These are phyloP conservation scores for Silene latifolia DNA, from an alignment of 148 eudicot species.

Conservation along the genomic window DNA sequence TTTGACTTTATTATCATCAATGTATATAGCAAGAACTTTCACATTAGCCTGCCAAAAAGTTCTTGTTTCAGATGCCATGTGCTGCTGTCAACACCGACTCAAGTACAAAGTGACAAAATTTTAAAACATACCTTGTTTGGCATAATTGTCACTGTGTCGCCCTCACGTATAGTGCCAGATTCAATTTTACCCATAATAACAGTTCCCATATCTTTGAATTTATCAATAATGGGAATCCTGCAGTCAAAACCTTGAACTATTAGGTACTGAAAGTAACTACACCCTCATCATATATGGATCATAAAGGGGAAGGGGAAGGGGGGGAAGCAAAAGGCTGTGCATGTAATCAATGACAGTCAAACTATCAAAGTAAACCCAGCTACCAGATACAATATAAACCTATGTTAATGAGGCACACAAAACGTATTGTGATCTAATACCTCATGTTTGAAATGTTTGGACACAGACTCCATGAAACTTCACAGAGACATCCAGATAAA, in stretches of 20 bases:
- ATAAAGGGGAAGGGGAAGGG: too few relatives aligned
- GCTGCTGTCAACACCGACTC: background rate
- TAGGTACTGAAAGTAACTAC: background rate
- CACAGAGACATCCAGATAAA: background rate
- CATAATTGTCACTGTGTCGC: conserved; percentile 68
- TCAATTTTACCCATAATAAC: conserved; percentile 95
- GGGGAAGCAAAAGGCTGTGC: too few relatives aligned
- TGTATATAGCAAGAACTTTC: conserved; percentile 68
- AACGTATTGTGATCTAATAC: too few relatives aligned
- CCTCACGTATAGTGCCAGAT: conserved; percentile 82
- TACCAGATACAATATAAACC: background rate
- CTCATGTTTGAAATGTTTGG: too few relatives aligned
- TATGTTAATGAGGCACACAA: background rate
- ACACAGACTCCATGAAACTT: background rate
- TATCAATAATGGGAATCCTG: conserved; percentile 83
- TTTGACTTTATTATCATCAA: conserved; percentile 75
- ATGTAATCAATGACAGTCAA: background rate
- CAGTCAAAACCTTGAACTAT: conserved; percentile 3
- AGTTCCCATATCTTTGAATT: conserved; percentile 91
- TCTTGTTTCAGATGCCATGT: background rate
- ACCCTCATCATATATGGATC: too few relatives aligned
- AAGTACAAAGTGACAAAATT: background rate
- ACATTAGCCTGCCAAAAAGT: conserved; percentile 57
- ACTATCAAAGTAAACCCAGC: background rate
- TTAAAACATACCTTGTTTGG: conserved; percentile 71